Evolutionary conservation across 495 filamentous ascomycete genomes (phyloP).

Genomic region (Usnea hakonensis): DNA sequence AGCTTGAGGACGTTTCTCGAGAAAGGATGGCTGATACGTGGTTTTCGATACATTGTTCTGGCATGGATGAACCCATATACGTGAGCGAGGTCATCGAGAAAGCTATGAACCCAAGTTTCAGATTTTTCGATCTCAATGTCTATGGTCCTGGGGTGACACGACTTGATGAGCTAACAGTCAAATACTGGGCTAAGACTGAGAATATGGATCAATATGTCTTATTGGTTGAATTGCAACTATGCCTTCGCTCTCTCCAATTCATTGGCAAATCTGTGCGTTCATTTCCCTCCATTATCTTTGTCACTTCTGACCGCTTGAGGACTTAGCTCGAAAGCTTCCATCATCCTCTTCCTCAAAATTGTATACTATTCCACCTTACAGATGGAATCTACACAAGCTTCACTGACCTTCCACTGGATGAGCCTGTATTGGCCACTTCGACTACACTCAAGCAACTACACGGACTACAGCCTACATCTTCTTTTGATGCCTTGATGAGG

Average conservation of each 20-base stretch:
- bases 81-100: constrained; percentile 76
- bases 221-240: constrained; percentile 63
- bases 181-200: constrained; percentile 66
- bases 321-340: constrained; percentile 56
- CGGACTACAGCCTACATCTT: constrained; percentile 54
- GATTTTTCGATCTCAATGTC: constrained; percentile 69
- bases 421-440: constrained; percentile 22
- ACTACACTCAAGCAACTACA: constrained; percentile 37
- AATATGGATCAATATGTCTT: constrained; percentile 51
- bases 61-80: constrained; percentile 66
- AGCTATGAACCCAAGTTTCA: constrained; percentile 85
- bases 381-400: constrained; percentile 83
- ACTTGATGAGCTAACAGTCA: constrained; percentile 55
- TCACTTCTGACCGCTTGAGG: neutral
- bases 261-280: constrained; percentile 56
- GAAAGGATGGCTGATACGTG: constrained; percentile 78
- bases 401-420: constrained; percentile 48
- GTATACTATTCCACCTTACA: constrained; percentile 74
- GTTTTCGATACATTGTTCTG: constrained; percentile 72
- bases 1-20: constrained; percentile 63
- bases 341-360: constrained; percentile 76
- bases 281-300: neutral
- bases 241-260: constrained; percentile 67
- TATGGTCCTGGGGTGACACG: constrained; percentile 61
- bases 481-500: constrained; percentile 86